These are phyloP conservation scores for Rhododendron simsii DNA, from an alignment of 148 eudicot genomes.

Conservation along the genomic window DNA sequence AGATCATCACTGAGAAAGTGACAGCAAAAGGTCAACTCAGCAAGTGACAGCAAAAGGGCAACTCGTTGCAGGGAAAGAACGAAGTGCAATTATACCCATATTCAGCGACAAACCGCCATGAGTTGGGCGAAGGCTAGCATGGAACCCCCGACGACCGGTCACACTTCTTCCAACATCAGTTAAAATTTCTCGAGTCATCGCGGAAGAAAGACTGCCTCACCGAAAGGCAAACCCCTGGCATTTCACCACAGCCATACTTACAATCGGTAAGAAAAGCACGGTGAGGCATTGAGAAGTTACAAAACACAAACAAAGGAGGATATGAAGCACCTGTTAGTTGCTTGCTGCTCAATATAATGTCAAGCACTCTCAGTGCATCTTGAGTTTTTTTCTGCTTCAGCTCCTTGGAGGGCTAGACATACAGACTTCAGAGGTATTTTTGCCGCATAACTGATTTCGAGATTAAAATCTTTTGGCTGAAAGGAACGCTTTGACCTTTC, in stretches of 20 bases:
- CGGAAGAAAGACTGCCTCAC: slow-evolving; percentile 81
- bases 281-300: background rate
- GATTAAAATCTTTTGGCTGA: slow-evolving; percentile 43
- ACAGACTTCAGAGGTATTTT: slow-evolving; percentile 44
- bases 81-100: slow-evolving; percentile 43
- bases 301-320: background rate
- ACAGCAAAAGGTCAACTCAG: background rate
- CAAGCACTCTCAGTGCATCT: slow-evolving; percentile 61
- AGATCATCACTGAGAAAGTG: slow-evolving; percentile 19
- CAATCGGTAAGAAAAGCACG: background rate
- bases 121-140: slow-evolving; percentile 72
- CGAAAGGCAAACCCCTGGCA: slow-evolving; percentile 77
- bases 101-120: slow-evolving; percentile 71
- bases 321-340: slow-evolving; percentile 41
- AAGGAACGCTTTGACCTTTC: slow-evolving; percentile 56
- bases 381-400: slow-evolving; percentile 28
- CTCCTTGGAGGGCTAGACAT: slow-evolving; percentile 35
- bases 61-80: background rate
- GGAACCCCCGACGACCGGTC: slow-evolving; percentile 51
- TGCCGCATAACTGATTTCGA: slow-evolving; percentile 47
- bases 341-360: slow-evolving; percentile 61
- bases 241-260: slow-evolving; percentile 5
- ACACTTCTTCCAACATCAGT: slow-evolving; percentile 72
- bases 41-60: background rate
- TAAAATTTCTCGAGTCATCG: slow-evolving; percentile 54